phyloP scores from a whole-genome alignment of 2,329 filamentous ascomycete genomes.

The Fonsecaea multimorphosa region DNA sequence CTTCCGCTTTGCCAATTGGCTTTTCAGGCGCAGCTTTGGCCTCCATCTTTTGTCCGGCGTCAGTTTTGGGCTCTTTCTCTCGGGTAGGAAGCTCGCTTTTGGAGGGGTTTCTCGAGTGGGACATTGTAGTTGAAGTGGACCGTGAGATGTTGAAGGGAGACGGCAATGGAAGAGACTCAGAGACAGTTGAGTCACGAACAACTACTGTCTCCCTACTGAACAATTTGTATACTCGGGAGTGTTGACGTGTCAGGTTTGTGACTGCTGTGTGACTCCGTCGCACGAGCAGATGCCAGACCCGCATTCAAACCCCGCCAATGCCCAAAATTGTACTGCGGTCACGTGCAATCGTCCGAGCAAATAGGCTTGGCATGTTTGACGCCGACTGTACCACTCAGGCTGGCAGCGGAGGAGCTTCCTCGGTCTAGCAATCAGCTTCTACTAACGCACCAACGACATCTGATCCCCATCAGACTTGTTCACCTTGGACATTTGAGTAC shows the following conservation, averaged over 20 bases:
- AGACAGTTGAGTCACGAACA: neutral
- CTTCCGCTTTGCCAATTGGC: constrained; percentile 51
- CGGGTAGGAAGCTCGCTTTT: constrained; percentile 35
- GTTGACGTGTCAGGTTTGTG: neutral
- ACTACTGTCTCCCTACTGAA: neutral
- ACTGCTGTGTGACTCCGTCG: constrained; percentile 11
- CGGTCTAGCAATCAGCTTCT: too few relatives aligned
- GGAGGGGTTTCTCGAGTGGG: constrained; percentile 31
- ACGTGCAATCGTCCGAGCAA: neutral
- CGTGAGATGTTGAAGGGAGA: neutral
- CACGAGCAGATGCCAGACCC: constrained; percentile 14
- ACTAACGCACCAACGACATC: neutral
- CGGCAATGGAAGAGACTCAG: neutral
- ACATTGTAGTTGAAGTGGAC: constrained; percentile 22
- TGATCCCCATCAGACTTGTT: neutral
- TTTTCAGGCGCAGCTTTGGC: constrained; percentile 52
- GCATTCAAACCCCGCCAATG: constrained; percentile 13
- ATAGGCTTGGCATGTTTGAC: constrained; percentile 7
- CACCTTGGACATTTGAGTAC: neutral
- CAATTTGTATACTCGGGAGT: neutral
- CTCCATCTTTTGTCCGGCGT: constrained; percentile 49
- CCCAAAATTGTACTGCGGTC: neutral
- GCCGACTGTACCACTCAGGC: neutral
- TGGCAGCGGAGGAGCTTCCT: too few relatives aligned
- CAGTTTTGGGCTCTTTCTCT: constrained; percentile 27